Conservation (phyloP, 257 asterid species). For the Euphrasia confusa region DNA sequence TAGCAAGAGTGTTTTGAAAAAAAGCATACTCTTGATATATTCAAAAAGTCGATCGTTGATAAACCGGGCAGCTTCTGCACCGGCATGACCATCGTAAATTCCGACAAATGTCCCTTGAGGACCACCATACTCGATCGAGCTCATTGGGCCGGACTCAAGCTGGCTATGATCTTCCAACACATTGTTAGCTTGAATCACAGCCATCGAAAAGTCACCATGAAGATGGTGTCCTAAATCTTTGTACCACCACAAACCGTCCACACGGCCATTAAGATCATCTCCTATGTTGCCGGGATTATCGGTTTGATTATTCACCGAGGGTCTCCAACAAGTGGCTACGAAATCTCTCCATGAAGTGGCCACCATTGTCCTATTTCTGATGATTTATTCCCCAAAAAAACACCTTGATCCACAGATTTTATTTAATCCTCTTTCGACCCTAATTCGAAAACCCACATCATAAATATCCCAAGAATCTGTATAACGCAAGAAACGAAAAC, state of each 20-base stretch:
- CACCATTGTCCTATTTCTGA: slow-evolving; percentile 52
- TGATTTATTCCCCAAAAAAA: slow-evolving; percentile 4
- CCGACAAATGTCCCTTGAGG: slow-evolving; percentile 85
- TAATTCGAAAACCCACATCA: neutral
- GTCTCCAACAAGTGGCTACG: slow-evolving; percentile 68
- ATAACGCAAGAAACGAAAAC: neutral
- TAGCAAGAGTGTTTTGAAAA: slow-evolving; percentile 2
- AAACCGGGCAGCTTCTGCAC: slow-evolving; percentile 69
- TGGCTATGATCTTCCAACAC: slow-evolving; percentile 74
- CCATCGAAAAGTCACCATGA: slow-evolving; percentile 76
- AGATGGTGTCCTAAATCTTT: slow-evolving; percentile 62
- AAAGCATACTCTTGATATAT: slow-evolving; percentile 58
- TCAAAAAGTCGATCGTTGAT: slow-evolving; percentile 51
- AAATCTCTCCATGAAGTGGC: slow-evolving; percentile 58
- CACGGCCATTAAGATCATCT: slow-evolving; percentile 35
- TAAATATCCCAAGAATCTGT: neutral
- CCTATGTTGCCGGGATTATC: slow-evolving; percentile 37
- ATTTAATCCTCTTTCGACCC: neutral
- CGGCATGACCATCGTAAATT: slow-evolving; percentile 85
- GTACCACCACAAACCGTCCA: slow-evolving; percentile 73
- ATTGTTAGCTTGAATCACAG: slow-evolving; percentile 73
- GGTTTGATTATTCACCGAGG: slow-evolving; percentile 36
- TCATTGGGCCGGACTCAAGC: slow-evolving; percentile 74
- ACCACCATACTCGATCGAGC: slow-evolving; percentile 42
- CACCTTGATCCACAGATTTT: neutral